Percentiles rank a stretch among this genome's conserved stretches.
phyloP scores from a whole-genome alignment of 306 rosid species.

The Citrullus mucosospermus region DNA sequence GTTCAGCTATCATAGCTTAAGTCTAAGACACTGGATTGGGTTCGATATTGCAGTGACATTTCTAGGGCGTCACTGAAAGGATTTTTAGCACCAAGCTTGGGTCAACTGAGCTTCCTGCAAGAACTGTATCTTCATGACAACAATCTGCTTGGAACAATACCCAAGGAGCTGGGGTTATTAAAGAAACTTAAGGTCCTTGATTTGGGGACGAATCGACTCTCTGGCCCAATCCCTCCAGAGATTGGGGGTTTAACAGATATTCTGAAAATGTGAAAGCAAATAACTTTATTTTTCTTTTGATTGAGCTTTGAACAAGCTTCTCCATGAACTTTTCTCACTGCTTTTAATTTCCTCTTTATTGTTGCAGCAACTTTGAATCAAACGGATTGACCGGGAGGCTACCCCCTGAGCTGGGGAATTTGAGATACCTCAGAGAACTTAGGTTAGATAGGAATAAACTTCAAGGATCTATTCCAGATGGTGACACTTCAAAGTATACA shows the following conservation, averaged over 20 bases:
- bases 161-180: constrained; percentile 62
- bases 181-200: constrained; percentile 58
- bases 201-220: constrained; percentile 70
- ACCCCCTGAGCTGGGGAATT: constrained; percentile 60
- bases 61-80: constrained; percentile 67
- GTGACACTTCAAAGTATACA: constrained; percentile 16
- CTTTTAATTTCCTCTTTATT: constrained; percentile 14
- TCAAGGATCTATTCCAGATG: constrained; percentile 70
- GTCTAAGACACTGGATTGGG: background rate
- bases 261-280: constrained; percentile 49
- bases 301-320: constrained; percentile 9
- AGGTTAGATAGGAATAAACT: constrained; percentile 76
- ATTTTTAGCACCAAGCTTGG: constrained; percentile 68
- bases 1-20: constrained; percentile 9
- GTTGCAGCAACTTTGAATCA: constrained; percentile 67
- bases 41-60: constrained; percentile 50
- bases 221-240: constrained; percentile 82
- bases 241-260: constrained; percentile 47
- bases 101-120: constrained; percentile 59
- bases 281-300: background rate
- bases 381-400: constrained; percentile 65
- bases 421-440: constrained; percentile 66
- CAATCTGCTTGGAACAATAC: constrained; percentile 65
- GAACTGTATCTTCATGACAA: constrained; percentile 78
- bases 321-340: constrained; percentile 3